Percentiles rank a stretch among this genome's conserved stretches.
Evolutionary conservation across 371 early-diverging fungal species (phyloP).

Genomic region (Circinella umbellata): DNA sequence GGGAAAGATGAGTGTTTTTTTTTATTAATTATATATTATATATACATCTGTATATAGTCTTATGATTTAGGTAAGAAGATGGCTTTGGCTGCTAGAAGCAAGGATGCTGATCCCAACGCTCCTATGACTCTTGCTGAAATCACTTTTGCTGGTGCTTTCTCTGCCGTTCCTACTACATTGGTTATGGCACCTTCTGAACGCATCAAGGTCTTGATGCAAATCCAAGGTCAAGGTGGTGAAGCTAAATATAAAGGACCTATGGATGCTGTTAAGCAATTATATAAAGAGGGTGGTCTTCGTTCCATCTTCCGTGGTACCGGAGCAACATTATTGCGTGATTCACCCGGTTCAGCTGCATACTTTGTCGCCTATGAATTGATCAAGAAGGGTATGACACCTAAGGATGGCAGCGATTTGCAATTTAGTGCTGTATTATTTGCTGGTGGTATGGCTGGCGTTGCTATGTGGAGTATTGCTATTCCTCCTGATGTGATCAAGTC

Average conservation of each 20-base stretch:
- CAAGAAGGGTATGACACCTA: conserved; percentile 81
- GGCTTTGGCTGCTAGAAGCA: conserved; percentile 60
- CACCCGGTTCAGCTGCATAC: conserved; percentile 97
- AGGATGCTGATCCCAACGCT: conserved; percentile 49
- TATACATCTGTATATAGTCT: conserved; percentile 42
- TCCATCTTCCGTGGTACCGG: conserved; percentile 93
- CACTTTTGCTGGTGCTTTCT: conserved; percentile 94
- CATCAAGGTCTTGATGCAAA: conserved; percentile 94
- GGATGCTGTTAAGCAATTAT: conserved; percentile 76
- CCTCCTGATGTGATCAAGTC: conserved; percentile 98
- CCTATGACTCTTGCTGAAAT: conserved; percentile 78
- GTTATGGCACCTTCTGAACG: conserved; percentile 95
- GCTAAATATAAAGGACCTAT: conserved; percentile 89
- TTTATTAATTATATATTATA: too few species aligned
- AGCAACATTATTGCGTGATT: conserved; percentile 93
- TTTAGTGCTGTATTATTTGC: conserved; percentile 89
- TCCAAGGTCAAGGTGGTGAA: conserved; percentile 71
- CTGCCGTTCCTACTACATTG: conserved; percentile 93
- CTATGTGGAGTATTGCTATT: conserved; percentile 86
- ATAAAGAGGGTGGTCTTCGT: conserved; percentile 80
- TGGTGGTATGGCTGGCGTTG: conserved; percentile 93
- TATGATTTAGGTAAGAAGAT: conserved; percentile 78
- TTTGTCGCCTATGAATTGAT: conserved; percentile 94
- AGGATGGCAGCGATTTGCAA: conserved; percentile 73
- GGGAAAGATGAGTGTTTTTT: background rate